These are phyloP conservation scores for Epichloe typhina DNA, from an alignment of 2,329 filamentous ascomycete species.

Conservation along the genomic window DNA sequence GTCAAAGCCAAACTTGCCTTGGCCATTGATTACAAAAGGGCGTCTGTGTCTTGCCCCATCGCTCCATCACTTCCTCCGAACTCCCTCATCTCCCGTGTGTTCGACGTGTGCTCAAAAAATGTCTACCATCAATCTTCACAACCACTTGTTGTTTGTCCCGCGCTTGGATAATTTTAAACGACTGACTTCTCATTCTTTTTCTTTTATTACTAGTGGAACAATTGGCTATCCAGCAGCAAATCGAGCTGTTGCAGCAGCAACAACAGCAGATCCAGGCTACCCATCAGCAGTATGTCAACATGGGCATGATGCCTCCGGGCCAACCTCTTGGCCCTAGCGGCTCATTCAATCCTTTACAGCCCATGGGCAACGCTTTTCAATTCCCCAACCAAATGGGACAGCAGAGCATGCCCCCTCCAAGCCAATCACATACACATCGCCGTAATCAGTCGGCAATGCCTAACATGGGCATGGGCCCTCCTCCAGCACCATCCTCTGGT, in stretches of 20 bases:
- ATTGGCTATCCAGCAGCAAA: constrained; percentile 94
- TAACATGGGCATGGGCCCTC: constrained; percentile 77
- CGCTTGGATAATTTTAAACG: background rate
- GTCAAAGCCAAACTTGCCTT: background rate
- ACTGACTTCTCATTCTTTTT: constrained; percentile 3
- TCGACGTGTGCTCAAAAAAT: background rate
- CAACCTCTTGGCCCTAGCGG: constrained; percentile 59
- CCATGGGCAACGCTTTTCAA: constrained; percentile 76
- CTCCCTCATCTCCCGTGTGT: background rate
- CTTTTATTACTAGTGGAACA: constrained; percentile 62
- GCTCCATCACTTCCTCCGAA: background rate
- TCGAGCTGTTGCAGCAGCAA: constrained; percentile 92
- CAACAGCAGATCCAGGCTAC: constrained; percentile 95
- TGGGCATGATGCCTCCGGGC: constrained; percentile 83
- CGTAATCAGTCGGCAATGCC: constrained; percentile 96
- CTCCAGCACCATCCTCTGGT: constrained; percentile 84
- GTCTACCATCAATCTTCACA: background rate
- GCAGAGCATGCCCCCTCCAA: constrained; percentile 64
- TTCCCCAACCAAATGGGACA: constrained; percentile 69
- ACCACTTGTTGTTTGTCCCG: background rate
- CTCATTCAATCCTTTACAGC: constrained; percentile 66
- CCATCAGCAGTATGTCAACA: constrained; percentile 94
- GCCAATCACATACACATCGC: constrained; percentile 75
- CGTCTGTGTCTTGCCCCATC: background rate
- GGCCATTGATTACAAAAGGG: background rate